Base-by-base conservation (phyloP, 176 grass and related monocot genomes). In the Oryza glaberrima region DNA sequence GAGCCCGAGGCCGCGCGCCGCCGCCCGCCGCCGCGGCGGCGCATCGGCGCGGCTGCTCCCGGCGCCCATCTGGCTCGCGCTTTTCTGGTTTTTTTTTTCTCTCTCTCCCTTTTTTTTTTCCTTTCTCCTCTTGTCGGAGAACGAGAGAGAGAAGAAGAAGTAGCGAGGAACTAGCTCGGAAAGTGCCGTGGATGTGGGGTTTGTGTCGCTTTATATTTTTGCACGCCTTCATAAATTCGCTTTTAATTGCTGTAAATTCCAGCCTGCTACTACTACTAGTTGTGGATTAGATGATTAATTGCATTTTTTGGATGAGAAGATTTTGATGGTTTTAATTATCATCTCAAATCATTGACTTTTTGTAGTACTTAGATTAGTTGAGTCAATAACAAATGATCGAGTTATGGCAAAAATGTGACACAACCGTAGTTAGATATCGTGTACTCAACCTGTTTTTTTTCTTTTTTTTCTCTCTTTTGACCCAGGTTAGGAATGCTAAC, bases 11-110 rank as follows among this genome's bases (percentile, higher is more conserved):
- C 69, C 89, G 86, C 86, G 52, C 87, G 86, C 28, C 76, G 79
- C 87, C 75, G 60, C 65, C 72, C 88, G 84, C 84, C 87, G 87
- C 28, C 80, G 82, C 41, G 73, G 25, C 68, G 93, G 77, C 40
- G 80, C 78, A 28, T 70, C 86, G 46, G 73, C 72, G 70, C 72
- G 85, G 82, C 95, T 98, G 87, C 85, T 98, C 45, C 89, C 95
- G 61, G 88, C 90, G 19, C 95, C 95, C 95, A 98, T 98, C 73
- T 72, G 77, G 76, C 75, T 52, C 58, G 49, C 34, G 41, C 69
- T 73, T 70, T 56, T 30, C 1, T 25, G 25, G 7, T 0, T 67
- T 69, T 69, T 79, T 26, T 43, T 43, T 8, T 44, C 9, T 44
- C 43, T 44, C 43, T 32, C 30, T 32, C 43, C 43, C 43, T 10